Evolutionary conservation across 1,284 basidiomycete species (phyloP).

Genomic region (Ustilago loliicola): DNA sequence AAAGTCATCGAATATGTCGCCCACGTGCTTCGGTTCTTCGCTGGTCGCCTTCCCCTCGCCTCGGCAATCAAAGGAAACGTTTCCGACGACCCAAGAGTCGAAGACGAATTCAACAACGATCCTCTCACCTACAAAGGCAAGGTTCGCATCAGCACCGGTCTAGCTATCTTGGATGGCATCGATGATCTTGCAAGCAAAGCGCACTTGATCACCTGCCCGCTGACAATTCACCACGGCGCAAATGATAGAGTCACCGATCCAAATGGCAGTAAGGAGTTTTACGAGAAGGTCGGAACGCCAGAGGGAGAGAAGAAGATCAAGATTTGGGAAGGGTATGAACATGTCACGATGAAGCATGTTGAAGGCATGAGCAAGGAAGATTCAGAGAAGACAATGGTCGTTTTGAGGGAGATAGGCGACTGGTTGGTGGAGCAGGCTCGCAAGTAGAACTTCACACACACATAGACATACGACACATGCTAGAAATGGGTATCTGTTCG

Average conservation of each 20-base stretch:
- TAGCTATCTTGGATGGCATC: conserved; percentile 73
- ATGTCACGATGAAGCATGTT: conserved; percentile 71
- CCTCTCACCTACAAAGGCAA: conserved; percentile 73
- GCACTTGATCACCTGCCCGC: conserved; percentile 69
- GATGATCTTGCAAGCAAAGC: conserved; percentile 69
- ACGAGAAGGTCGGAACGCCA: conserved; percentile 68
- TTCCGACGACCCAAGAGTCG: conserved; percentile 73
- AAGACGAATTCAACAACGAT: conserved; percentile 66
- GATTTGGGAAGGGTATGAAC: conserved; percentile 74
- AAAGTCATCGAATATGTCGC: conserved; percentile 71
- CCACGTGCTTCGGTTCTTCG: conserved; percentile 70
- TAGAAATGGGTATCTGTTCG: conserved; percentile 2
- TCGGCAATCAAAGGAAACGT: conserved; percentile 73
- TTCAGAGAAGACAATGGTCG: conserved; percentile 49
- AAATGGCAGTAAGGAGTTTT: conserved; percentile 71
- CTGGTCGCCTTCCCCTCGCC: conserved; percentile 72
- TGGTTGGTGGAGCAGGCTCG: conserved; percentile 48
- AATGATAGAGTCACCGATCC: conserved; percentile 73
- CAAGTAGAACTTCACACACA: conserved; percentile 17
- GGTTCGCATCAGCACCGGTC: conserved; percentile 73
- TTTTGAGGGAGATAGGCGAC: conserved; percentile 58
- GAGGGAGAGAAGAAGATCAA: conserved; percentile 72
- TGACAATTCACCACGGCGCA: conserved; percentile 73
- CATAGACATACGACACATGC: background rate
- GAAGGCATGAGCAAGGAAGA: conserved; percentile 58